These are phyloP conservation scores for Globisporangium orthogonon DNA, from an alignment of 352 stramenopile genomes.

Conservation along the genomic window DNA sequence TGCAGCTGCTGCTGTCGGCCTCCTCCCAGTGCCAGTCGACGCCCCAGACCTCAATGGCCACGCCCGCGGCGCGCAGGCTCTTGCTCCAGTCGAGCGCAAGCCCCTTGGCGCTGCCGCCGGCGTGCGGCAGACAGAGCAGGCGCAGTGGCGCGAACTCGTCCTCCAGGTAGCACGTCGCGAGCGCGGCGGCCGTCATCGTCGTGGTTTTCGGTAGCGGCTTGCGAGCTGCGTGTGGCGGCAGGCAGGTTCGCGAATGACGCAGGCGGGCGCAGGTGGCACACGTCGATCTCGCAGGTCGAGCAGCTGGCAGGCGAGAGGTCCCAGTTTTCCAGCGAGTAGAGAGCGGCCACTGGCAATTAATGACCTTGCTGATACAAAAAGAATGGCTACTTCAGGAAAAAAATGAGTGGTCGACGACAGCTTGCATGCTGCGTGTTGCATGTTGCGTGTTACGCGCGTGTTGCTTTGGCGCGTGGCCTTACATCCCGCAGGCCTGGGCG, in stretches of 20 bases:
- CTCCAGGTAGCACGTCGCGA: constrained; percentile 54
- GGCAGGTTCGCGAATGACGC: background rate
- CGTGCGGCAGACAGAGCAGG: constrained; percentile 55
- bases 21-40: constrained; percentile 49
- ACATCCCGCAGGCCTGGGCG: too few relatives aligned
- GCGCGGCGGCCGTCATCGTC: constrained; percentile 27
- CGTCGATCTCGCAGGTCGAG: too few relatives aligned
- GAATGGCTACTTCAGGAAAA: too few relatives aligned
- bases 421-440: too few relatives aligned
- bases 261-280: background rate
- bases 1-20: constrained; percentile 4
- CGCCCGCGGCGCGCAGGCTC: constrained; percentile 22
- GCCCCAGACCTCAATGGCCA: constrained; percentile 51
- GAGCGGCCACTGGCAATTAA: too few relatives aligned
- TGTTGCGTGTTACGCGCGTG: too few relatives aligned
- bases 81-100: constrained; percentile 42
- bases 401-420: too few relatives aligned
- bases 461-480: too few relatives aligned
- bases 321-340: too few relatives aligned
- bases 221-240: too few relatives aligned
- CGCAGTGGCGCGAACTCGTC: constrained; percentile 54
- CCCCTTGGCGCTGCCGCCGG: constrained; percentile 33
- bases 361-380: too few relatives aligned
- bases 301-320: too few relatives aligned
- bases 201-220: background rate